Evolutionary conservation across 257 asterid genomes (phyloP).

Genomic region (Nicotiana noctiflora): DNA sequence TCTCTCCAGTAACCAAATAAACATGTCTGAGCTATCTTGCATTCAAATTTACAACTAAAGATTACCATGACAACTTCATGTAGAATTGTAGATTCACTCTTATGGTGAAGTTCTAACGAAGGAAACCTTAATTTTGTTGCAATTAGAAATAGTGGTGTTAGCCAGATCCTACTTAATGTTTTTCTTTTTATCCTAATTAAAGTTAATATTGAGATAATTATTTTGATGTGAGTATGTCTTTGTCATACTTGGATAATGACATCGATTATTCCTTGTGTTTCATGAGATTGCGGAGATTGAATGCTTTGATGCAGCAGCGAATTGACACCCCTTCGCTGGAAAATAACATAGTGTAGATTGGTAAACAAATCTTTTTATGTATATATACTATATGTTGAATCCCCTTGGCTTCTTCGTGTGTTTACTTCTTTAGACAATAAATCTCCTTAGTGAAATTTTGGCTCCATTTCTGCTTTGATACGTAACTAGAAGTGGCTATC

Average conservation of each 20-base stretch:
- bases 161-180: neutral
- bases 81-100: neutral
- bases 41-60: neutral
- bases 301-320: neutral
- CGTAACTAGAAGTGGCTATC: neutral
- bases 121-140: neutral
- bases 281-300: neutral
- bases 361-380: no score
- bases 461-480: neutral
- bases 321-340: no score
- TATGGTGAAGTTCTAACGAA: neutral
- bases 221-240: neutral
- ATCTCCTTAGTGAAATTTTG: no score
- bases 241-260: neutral
- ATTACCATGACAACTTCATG: neutral
- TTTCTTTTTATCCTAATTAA: neutral
- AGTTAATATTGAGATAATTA: neutral
- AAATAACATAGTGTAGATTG: no score
- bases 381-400: no score
- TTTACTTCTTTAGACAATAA: no score
- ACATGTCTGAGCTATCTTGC: neutral
- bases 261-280: neutral
- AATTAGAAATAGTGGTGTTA: neutral
- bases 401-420: no score
- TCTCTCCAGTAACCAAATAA: constrained; percentile 2